Conservation (phyloP, 495 filamentous ascomycete genomes). For the Lophiotrema nucula region DNA sequence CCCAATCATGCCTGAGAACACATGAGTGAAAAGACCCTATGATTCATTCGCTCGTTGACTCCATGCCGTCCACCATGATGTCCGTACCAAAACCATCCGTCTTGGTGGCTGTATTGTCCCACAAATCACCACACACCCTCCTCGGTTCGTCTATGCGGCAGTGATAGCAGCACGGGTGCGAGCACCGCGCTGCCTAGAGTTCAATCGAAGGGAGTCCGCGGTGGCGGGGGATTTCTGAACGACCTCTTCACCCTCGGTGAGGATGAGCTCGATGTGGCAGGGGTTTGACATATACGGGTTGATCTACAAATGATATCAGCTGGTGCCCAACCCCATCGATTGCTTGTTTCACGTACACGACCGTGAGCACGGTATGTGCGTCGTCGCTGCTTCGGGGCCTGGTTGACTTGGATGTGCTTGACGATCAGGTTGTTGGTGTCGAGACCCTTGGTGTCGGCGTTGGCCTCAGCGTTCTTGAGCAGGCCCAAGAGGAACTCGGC, state of each 20-base stretch:
- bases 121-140: background rate
- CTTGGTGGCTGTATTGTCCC: background rate
- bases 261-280: slow-evolving; percentile 99
- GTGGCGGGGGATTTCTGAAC: slow-evolving; percentile 76
- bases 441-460: slow-evolving; percentile 98
- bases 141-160: slow-evolving; percentile 57
- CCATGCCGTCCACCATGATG: slow-evolving; percentile 22
- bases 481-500: slow-evolving; percentile 96
- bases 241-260: slow-evolving; percentile 91
- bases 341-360: slow-evolving; percentile 80
- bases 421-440: slow-evolving; percentile 94
- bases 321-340: too few species aligned
- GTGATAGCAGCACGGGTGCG: slow-evolving; percentile 78
- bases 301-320: too few species aligned
- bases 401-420: slow-evolving; percentile 99
- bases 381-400: slow-evolving; percentile 96
- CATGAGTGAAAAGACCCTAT: slow-evolving; percentile 21
- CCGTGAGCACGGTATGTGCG: slow-evolving; percentile 99
- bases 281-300: slow-evolving; percentile 99
- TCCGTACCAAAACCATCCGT: background rate
- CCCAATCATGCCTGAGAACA: slow-evolving; percentile 22
- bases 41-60: slow-evolving; percentile 34
- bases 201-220: slow-evolving; percentile 60
- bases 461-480: slow-evolving; percentile 98
- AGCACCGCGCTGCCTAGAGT: slow-evolving; percentile 82